Evolutionary conservation across 2,329 filamentous ascomycete species (phyloP).

Genomic region (Exophiala aquamarina): DNA sequence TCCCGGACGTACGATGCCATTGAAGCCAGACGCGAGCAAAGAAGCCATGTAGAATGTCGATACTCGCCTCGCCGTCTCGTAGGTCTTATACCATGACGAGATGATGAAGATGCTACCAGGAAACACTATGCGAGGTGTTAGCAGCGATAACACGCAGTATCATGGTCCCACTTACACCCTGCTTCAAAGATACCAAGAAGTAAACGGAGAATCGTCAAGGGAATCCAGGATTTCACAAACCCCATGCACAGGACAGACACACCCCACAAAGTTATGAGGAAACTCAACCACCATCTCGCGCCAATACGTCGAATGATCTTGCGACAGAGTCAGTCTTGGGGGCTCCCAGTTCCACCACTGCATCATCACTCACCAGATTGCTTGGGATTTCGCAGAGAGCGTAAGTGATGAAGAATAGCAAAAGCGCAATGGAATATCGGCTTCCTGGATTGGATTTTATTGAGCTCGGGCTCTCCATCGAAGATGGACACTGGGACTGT

Average conservation of each 20-base stretch:
- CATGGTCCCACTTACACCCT: conserved; percentile 41
- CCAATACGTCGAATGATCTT: conserved; percentile 27
- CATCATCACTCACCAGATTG: conserved; percentile 45
- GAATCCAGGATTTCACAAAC: conserved; percentile 29
- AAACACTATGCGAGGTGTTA: conserved; percentile 47
- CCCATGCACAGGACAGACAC: conserved; percentile 28
- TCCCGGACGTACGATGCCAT: conserved; percentile 36
- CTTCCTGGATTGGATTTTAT: not conserved
- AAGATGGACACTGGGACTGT: not conserved
- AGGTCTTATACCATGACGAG: conserved; percentile 10
- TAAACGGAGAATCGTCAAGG: conserved; percentile 26
- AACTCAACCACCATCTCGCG: conserved; percentile 40
- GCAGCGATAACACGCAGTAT: not conserved
- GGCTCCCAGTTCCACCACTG: conserved; percentile 42
- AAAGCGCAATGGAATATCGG: conserved; percentile 30
- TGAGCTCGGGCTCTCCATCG: no score
- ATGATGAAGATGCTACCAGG: conserved; percentile 48
- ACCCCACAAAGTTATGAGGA: conserved; percentile 30
- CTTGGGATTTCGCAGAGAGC: conserved; percentile 23
- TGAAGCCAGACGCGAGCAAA: conserved; percentile 47
- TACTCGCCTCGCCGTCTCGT: conserved; percentile 38
- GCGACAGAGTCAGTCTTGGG: conserved; percentile 46
- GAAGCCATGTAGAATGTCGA: conserved; percentile 50
- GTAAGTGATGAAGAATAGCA: conserved; percentile 33
- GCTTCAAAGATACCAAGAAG: conserved; percentile 64